Evolutionary conservation across 2,329 filamentous ascomycete genomes (phyloP), one percentile per base, ranked within the genome.

Genomic region (Helotiales sp.): DNA sequence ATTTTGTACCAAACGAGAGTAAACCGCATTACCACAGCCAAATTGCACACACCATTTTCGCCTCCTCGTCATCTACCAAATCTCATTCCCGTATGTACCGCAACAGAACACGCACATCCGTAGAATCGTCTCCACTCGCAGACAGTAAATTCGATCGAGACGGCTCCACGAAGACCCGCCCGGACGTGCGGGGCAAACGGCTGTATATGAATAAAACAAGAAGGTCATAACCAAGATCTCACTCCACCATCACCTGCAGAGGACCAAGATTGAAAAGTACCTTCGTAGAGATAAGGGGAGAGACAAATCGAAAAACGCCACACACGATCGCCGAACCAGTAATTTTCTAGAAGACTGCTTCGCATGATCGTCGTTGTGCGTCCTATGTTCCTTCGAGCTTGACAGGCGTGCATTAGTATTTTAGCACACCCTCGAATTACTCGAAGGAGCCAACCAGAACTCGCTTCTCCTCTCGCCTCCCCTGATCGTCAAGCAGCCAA

Each of bases 391-490:
- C 17, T n/a, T n/a, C n/a, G n/a, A n/a, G n/a, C n/a, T 20, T 43
- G 17, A n/a, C 40, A 8, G 17, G 2, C 17, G 17, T 43, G 40
- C 4, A 40, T 20, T n/a, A n/a, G n/a, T n/a, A n/a, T n/a, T n/a
- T n/a, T 20, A 30, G 11, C 47, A 28, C 11, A 37, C 20, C 52
- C 50, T 55, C 50, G 28, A 34, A 37, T 57, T 34, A 40, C 30
- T 55, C 50, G 50, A 34, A 34, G 17, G 24, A 57, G 24, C 55
- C 34, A 59, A 59, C n/a, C 55, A 59, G 37, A 59, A 28, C 22
- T 59, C 55, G 34, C 20, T n/a, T n/a, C n/a, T n/a, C n/a, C n/a
- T n/a, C n/a, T n/a, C n/a, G n/a, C n/a, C n/a, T n/a, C n/a, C n/a
- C n/a, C n/a, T n/a, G n/a, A n/a, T n/a, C n/a, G n/a, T n/a, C n/a